Conservation (phyloP, 2,329 filamentous ascomycete species). For the Colletotrichum somersetense region DNA sequence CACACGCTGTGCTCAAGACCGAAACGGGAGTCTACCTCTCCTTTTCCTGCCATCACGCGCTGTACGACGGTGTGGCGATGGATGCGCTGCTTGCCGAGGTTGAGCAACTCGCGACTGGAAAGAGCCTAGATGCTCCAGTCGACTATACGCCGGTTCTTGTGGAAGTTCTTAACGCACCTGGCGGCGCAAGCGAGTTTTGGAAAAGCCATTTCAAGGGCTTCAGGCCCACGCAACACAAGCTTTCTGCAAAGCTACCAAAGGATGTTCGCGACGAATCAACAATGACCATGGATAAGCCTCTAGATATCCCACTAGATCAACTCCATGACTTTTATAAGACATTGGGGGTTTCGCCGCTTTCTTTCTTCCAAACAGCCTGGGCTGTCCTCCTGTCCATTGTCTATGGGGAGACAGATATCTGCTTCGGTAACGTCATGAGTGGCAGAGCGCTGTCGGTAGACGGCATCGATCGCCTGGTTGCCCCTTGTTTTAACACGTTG, state of each 20-base stretch:
- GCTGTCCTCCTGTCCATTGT: slow-evolving; percentile 71
- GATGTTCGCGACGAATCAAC: neutral
- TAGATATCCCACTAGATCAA: slow-evolving; percentile 53
- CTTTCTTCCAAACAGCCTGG: slow-evolving; percentile 81
- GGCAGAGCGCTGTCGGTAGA: slow-evolving; percentile 78
- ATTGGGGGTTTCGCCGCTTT: slow-evolving; percentile 72
- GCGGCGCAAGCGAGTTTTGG: slow-evolving; percentile 76
- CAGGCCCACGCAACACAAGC: slow-evolving; percentile 46
- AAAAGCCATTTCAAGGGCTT: slow-evolving; percentile 65
- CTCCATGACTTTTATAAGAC: slow-evolving; percentile 64
- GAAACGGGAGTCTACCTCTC: slow-evolving; percentile 55
- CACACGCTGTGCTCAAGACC: slow-evolving; percentile 56
- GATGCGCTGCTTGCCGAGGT: slow-evolving; percentile 77
- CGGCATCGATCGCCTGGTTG: slow-evolving; percentile 79
- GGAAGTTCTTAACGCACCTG: slow-evolving; percentile 64
- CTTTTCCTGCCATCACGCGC: slow-evolving; percentile 78
- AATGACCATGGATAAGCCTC: neutral
- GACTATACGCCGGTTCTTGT: slow-evolving; percentile 75
- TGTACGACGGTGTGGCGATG: slow-evolving; percentile 89
- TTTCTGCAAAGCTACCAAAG: neutral
- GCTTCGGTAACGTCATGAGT: slow-evolving; percentile 89
- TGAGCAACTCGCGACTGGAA: slow-evolving; percentile 66
- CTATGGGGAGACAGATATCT: slow-evolving; percentile 73
- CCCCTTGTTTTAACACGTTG: slow-evolving; percentile 92
- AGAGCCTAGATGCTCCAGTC: slow-evolving; percentile 61